Conservation (phyloP, 1,284 basidiomycete species). For the Cystodermella granulosa region DNA sequence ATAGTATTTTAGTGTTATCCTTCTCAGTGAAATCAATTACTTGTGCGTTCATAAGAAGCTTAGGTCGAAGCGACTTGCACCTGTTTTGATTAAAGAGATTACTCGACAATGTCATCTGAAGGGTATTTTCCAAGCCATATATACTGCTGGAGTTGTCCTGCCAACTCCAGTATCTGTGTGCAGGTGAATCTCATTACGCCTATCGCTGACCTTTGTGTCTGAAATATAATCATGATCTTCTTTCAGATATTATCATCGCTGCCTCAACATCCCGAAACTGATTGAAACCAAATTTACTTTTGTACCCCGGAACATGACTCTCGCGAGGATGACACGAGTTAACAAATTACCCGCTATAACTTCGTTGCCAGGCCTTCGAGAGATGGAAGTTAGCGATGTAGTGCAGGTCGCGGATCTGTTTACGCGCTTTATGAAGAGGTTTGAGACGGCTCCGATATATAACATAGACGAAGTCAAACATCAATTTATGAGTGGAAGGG, state of each 20-base stretch:
- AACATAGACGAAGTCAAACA: slow-evolving; percentile 79
- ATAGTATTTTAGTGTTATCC: slow-evolving; percentile 64
- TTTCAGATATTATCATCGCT: slow-evolving; percentile 84
- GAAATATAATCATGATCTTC: background rate
- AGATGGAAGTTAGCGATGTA: slow-evolving; percentile 83
- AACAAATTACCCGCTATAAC: slow-evolving; percentile 63
- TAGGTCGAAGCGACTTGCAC: slow-evolving; percentile 90
- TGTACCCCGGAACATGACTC: slow-evolving; percentile 77
- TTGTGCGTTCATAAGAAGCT: slow-evolving; percentile 98
- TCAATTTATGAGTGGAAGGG: slow-evolving; percentile 82
- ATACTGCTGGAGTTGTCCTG: slow-evolving; percentile 87
- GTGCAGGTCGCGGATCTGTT: slow-evolving; percentile 71
- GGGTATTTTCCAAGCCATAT: slow-evolving; percentile 95
- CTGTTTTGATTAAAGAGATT: slow-evolving; percentile 97
- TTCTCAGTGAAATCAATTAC: slow-evolving; percentile 91
- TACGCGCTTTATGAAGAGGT: slow-evolving; percentile 77
- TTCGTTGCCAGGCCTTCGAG: slow-evolving; percentile 64
- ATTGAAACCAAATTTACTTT: slow-evolving; percentile 89
- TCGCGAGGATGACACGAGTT: slow-evolving; percentile 77
- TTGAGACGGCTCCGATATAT: slow-evolving; percentile 79
- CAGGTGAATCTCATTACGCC: slow-evolving; percentile 44
- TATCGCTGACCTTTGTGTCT: too few relatives aligned
- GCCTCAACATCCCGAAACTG: slow-evolving; percentile 88
- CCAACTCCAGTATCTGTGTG: slow-evolving; percentile 87
- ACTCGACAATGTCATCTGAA: slow-evolving; percentile 88